These are phyloP conservation scores for Cicer cuneatum DNA, from an alignment of 306 rosid genomes.

Conservation along the genomic window DNA sequence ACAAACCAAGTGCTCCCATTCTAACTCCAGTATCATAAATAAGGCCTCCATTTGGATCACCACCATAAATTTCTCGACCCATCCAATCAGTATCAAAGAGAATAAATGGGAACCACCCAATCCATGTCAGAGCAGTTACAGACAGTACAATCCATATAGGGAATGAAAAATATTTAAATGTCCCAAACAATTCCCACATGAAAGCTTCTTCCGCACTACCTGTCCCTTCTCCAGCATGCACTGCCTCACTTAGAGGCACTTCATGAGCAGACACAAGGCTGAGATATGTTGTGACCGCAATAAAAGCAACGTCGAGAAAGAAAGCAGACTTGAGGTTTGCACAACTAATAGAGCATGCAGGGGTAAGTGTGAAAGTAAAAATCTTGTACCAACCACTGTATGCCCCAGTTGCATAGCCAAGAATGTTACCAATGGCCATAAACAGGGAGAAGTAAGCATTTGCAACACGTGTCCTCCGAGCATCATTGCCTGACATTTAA, in stretches of 20 bases:
- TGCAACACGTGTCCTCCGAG: conserved; percentile 91
- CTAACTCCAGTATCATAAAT: conserved; percentile 79
- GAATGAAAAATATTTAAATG: conserved; percentile 77
- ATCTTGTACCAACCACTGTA: conserved; percentile 89
- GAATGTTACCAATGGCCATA: conserved; percentile 94
- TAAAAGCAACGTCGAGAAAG: conserved; percentile 69
- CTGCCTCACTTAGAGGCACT: conserved; percentile 59
- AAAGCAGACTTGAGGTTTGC: conserved; percentile 99
- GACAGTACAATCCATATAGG: conserved; percentile 77
- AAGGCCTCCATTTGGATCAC: conserved; percentile 84
- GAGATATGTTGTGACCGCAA: conserved; percentile 67
- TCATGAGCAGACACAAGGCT: conserved; percentile 79
- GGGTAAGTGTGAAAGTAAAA: conserved; percentile 69
- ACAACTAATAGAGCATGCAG: conserved; percentile 79
- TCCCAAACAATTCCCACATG: conserved; percentile 89
- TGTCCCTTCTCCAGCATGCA: conserved; percentile 57
- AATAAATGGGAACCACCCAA: conserved; percentile 94
- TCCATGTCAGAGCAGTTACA: conserved; percentile 91
- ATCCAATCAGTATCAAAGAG: conserved; percentile 99
- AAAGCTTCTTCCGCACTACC: conserved; percentile 77
- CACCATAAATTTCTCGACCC: conserved; percentile 99
- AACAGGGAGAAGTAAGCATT: conserved; percentile 92
- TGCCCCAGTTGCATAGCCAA: conserved; percentile 92
- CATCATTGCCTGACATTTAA: conserved; percentile 72
- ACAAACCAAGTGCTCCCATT: conserved; percentile 92